Evolutionary conservation across 2,329 filamentous ascomycete genomes (phyloP).

Genomic region (Domatiomyces globalis): DNA sequence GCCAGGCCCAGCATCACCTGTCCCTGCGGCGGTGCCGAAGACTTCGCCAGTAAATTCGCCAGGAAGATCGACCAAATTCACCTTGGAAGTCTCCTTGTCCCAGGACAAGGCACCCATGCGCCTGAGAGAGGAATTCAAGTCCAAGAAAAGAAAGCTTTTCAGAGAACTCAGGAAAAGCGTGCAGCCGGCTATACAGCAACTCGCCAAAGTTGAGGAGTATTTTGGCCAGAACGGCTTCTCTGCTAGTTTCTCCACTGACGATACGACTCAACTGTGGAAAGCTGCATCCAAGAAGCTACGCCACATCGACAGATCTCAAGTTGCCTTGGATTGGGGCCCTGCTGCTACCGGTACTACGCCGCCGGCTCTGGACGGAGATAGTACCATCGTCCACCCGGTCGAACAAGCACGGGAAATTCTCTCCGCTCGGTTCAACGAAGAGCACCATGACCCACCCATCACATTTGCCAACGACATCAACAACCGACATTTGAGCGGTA

Average conservation of each 20-base stretch:
- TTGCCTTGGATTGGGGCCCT: neutral
- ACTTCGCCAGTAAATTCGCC: neutral
- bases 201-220: slow-evolving; percentile 6
- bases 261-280: neutral
- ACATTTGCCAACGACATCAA: slow-evolving; percentile 16
- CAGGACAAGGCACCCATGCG: neutral
- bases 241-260: slow-evolving; percentile 2
- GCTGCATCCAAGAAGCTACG: neutral
- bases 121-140: neutral
- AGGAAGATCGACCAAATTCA: neutral
- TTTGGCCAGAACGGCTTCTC: slow-evolving; percentile 12
- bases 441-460: slow-evolving; percentile 5
- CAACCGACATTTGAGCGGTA: slow-evolving; percentile 11
- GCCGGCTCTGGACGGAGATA: neutral
- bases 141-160: slow-evolving; percentile 5
- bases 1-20: neutral
- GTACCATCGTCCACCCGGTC: slow-evolving; percentile 5
- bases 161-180: slow-evolving; percentile 7
- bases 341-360: neutral
- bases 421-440: slow-evolving; percentile 11
- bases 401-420: slow-evolving; percentile 9
- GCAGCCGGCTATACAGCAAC: slow-evolving; percentile 2
- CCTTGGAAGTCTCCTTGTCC: neutral
- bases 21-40: too few relatives aligned
- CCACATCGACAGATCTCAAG: neutral